Percentiles rank a stretch among this genome's conserved stretches.
Conservation (phyloP, 2,329 filamentous ascomycete species). For the Thielaviopsis ethacetica region DNA sequence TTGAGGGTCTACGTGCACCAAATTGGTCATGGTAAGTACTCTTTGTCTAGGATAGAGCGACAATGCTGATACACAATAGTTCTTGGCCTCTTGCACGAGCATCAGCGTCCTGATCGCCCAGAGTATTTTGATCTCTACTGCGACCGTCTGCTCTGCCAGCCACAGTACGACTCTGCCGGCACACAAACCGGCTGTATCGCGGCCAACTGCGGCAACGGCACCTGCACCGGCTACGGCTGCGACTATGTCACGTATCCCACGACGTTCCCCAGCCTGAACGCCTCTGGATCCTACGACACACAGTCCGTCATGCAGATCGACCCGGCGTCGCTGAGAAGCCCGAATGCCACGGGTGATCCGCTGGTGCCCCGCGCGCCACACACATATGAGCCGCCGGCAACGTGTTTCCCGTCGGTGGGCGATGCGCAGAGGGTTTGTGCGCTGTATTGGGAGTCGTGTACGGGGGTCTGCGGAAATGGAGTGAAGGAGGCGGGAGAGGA, state of each 20-base stretch:
- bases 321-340: background rate
- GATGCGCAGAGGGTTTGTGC: constrained; percentile 7
- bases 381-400: background rate
- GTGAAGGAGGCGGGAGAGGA: constrained; percentile 6
- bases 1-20: constrained; percentile 7
- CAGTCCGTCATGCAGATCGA: constrained; percentile 11
- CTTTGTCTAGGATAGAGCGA: background rate
- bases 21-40: constrained; percentile 11
- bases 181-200: background rate
- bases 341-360: background rate
- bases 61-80: background rate
- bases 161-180: background rate
- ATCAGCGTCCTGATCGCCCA: constrained; percentile 6
- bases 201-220: background rate
- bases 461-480: constrained; percentile 7
- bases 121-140: constrained; percentile 5
- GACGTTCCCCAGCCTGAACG: background rate
- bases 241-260: constrained; percentile 1
- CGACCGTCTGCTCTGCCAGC: constrained; percentile 3
- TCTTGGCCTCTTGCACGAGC: constrained; percentile 7
- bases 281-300: constrained; percentile 1
- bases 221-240: constrained; percentile 11
- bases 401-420: background rate
- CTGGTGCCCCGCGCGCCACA: background rate
- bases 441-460: constrained; percentile 1